A percentile compares a stretch with the other conserved stretches of the same genome.
Conservation (phyloP, 257 asterid species). For the Rubia yunnanensis region DNA sequence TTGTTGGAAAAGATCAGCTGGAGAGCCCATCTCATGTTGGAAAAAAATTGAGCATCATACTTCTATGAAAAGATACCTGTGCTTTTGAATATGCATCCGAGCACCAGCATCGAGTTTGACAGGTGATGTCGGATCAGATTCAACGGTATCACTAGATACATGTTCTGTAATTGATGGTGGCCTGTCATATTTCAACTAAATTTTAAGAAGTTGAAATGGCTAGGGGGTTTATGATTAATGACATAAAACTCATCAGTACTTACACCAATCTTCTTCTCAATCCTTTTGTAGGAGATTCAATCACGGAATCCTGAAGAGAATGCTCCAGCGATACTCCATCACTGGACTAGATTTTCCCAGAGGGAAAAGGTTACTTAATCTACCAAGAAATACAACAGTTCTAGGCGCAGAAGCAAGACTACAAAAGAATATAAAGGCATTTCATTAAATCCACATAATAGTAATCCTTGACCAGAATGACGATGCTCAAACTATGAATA, state of each 20-base stretch:
- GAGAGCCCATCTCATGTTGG: not conserved
- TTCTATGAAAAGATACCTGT: slow-evolving; percentile 37
- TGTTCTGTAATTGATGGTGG: slow-evolving; percentile 33
- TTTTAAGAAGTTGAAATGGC: slow-evolving; percentile 9
- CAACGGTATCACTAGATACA: slow-evolving; percentile 28
- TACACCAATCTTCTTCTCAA: slow-evolving; percentile 79
- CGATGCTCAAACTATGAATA: not conserved
- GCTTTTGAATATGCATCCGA: slow-evolving; percentile 69
- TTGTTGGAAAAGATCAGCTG: not conserved
- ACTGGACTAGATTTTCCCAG: slow-evolving; percentile 36
- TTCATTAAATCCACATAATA: not conserved
- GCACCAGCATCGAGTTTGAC: slow-evolving; percentile 85
- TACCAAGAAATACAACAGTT: not conserved
- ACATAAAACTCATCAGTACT: slow-evolving; percentile 13
- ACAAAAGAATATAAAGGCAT: not conserved
- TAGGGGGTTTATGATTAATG: not conserved
- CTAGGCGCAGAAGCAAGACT: not conserved
- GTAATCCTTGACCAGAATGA: not conserved
- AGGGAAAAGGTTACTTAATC: slow-evolving; percentile 6
- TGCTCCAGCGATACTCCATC: slow-evolving; percentile 32
- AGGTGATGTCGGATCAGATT: slow-evolving; percentile 31
- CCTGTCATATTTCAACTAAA: slow-evolving; percentile 34
- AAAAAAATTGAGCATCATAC: not conserved
- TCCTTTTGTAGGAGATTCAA: slow-evolving; percentile 47
- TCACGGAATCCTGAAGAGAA: slow-evolving; percentile 27